Conservation (phyloP, 2,329 filamentous ascomycete species). For the Botryotinia calthae region DNA sequence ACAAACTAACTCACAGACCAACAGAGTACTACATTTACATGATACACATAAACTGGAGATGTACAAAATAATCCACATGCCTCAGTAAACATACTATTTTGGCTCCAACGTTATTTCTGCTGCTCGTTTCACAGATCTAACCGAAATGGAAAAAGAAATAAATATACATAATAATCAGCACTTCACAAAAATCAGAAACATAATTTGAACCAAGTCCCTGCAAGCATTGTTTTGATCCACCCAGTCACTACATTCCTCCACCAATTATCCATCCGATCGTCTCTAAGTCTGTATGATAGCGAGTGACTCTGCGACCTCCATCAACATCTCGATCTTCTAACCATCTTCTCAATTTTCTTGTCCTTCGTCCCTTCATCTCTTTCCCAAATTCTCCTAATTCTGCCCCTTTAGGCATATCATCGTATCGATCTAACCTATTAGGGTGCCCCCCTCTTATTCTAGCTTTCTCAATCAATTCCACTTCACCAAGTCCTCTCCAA, state of each 20-base stretch:
- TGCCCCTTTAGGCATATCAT: background rate
- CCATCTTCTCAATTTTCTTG: background rate
- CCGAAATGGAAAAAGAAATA: background rate
- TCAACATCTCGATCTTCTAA: background rate
- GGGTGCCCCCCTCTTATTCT: background rate
- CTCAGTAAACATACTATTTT: background rate
- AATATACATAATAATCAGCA: too few relatives aligned
- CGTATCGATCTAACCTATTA: background rate
- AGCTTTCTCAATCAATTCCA: background rate
- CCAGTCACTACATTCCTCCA: too few relatives aligned
- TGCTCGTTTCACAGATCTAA: too few relatives aligned
- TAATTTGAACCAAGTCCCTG: background rate
- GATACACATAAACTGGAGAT: background rate
- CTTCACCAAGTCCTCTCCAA: slow-evolving; percentile 1
- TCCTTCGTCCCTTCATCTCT: background rate
- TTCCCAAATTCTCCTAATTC: background rate
- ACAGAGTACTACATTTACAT: too few relatives aligned
- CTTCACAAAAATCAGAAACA: background rate
- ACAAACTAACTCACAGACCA: too few relatives aligned
- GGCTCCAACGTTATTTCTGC: too few relatives aligned
- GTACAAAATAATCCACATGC: background rate
- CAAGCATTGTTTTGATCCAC: background rate
- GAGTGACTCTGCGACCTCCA: background rate
- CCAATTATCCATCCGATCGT: background rate
- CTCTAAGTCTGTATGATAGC: background rate